phyloP scores from a whole-genome alignment of 768 basidiomycete species.

The Trametes villosa region DNA sequence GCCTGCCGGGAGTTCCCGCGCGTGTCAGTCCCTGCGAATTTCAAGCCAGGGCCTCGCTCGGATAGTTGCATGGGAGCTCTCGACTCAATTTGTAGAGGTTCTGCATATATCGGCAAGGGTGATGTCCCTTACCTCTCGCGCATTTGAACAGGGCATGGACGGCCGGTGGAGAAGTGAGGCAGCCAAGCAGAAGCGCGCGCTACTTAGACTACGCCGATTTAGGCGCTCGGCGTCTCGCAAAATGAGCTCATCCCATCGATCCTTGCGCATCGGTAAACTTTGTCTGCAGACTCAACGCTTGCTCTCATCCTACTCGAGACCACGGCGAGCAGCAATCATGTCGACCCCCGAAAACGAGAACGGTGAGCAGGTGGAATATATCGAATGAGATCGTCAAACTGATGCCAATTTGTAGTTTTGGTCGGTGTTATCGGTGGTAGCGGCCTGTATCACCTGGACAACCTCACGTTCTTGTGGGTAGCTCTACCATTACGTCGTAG shows the following conservation, averaged over 20 bases:
- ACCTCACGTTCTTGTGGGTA: conserved; percentile 79
- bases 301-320: neutral
- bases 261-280: neutral
- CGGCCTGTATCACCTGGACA: conserved; percentile 92
- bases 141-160: too few species aligned
- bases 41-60: too few species aligned
- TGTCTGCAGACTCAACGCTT: neutral
- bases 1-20: too few species aligned
- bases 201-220: conserved; percentile 2
- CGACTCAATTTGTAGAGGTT: too few species aligned
- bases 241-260: conserved; percentile 9
- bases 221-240: conserved; percentile 9
- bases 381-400: neutral
- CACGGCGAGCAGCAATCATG: neutral
- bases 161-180: too few species aligned
- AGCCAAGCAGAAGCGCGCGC: too few species aligned
- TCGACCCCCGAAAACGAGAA: conserved; percentile 4
- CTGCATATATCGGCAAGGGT: too few species aligned
- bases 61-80: too few species aligned
- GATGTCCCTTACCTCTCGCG: too few species aligned
- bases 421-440: conserved; percentile 92
- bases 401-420: conserved; percentile 51
- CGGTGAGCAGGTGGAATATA: neutral
- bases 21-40: too few species aligned
- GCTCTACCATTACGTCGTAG: neutral